Base-by-base conservation (phyloP, 164 flowering plant genomes). In the Chloranthus sessilifolius region DNA sequence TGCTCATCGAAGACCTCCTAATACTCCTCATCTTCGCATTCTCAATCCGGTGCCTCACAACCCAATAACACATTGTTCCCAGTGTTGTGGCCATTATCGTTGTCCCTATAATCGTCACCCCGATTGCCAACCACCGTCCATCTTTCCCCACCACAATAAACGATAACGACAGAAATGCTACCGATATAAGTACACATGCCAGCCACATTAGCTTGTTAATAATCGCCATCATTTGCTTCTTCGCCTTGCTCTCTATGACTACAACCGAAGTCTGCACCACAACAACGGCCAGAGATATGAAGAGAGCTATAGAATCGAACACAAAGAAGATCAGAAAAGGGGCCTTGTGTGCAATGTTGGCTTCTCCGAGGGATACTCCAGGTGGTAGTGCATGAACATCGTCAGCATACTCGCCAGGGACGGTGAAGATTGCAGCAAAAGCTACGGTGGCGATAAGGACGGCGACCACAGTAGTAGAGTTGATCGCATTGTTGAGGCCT, bases 131-230 rank as follows among this genome's bases (percentile, higher is more conserved):
- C 96, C 94, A 83, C 59, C 37, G 73, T 61, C 76, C 79, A 2
- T 53, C 14, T 14, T 71, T 50, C 0, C 98, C 98, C 42, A 88
- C 96, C 25, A 92, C 96, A 4, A 92, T 60, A 43, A 74, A 85
- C 0, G 94, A 68, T 30, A 92, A 57, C 3, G 98, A 86, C 56
- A 88, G 57, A 43, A 76, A 92, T 16, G 98, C 82, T 1, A 88
- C 80, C 0, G 96, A 85, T 30, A 88, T 57, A 1, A 85, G 79
- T 47, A 82, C 90, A 50, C 98, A 85, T 2, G 96, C 96, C 37
- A 88, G 23, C 98, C 98, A 92, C 98, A 92, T 92, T 10, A 92
- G 73, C 79, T 92, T 92, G 87, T 92, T 92, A 24, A 92, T 92
- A 29, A 80, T 41, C 0, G 91, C 80, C 94, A 88, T 83, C 94